Evolutionary conservation across 2,329 filamentous ascomycete species (phyloP), one percentile per base, ranked within the genome.

Genomic region (Scopulariopsis brevicaulis): DNA sequence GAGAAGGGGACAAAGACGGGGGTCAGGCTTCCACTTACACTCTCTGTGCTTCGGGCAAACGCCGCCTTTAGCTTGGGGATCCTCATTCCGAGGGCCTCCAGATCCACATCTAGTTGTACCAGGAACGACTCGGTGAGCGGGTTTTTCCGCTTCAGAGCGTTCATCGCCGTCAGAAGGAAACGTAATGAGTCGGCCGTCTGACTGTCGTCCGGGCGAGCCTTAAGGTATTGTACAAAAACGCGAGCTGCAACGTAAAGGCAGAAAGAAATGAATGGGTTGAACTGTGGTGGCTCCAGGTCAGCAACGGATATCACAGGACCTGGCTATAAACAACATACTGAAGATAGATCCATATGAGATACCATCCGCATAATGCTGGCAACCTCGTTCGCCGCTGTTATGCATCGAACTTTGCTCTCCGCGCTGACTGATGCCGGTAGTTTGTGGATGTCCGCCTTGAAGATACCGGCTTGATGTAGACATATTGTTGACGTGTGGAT

Each of bases 401-500:
- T 90, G 65, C 94, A 97, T 61, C 94, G 83, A 15, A 94, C 83
- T 70, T 96, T 96, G 70, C 92, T 96, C 68, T 97, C 93, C 1
- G 88, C 84, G 62, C 89, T 86, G 53, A 96, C 86, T 20, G 87
- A 85, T 1, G 81, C 75, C 0, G 90, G 85, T 60, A 96, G 75
- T 57, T 84, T 82, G 70, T 96, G 87, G 72, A 91, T 94, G 65
- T 97, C 93, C 0, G 92, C 91, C 69, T 96, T 97, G 79, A 93
- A 96, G 22, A 99, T 97, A 28, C 94, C 94, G 2, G 93, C 94
- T 73, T 99, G 94, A 67, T 99, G 94, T n/a, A 99, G 76, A 69
- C 93, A 97, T 57, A 99, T 97, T 1, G 90, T 91, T 1, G 92
- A 96, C 0, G 94, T 96, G 69, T 97, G 92, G 35, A 99, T 90